Evolutionary conservation across 202 grass and related monocot species (phyloP).

Genomic region (Schoenoplectus tabernaemontani): DNA sequence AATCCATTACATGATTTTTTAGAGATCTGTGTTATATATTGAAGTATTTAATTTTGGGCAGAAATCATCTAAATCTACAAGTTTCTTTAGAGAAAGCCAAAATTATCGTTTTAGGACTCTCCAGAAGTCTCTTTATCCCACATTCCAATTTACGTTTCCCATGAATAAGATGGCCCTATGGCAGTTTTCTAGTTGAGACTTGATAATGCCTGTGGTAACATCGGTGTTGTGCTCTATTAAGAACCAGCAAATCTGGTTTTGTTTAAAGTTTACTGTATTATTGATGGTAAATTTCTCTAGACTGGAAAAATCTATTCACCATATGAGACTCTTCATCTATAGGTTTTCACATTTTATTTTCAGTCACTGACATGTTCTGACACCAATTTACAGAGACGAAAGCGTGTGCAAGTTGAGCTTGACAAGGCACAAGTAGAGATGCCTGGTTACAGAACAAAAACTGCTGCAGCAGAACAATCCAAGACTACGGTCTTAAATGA

Average conservation of each 20-base stretch:
- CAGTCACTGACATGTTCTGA: background rate
- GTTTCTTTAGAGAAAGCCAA: background rate
- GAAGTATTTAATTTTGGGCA: background rate
- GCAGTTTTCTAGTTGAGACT: background rate
- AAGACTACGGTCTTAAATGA: slow-evolving; percentile 39
- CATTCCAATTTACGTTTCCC: too few relatives aligned
- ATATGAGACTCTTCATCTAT: background rate
- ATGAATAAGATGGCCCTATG: too few relatives aligned
- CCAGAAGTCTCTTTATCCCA: too few relatives aligned
- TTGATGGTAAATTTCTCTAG: background rate
- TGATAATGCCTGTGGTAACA: background rate
- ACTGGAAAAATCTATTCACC: background rate
- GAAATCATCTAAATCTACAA: background rate
- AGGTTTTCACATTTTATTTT: too few relatives aligned
- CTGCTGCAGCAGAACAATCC: slow-evolving; percentile 31
- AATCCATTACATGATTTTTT: background rate
- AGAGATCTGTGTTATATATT: too few relatives aligned
- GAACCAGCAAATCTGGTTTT: background rate
- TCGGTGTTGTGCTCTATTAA: background rate
- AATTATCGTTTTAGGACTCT: background rate
- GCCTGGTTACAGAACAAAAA: slow-evolving; percentile 36
- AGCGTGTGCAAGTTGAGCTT: slow-evolving; percentile 43
- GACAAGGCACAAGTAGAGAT: slow-evolving; percentile 39
- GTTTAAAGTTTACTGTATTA: background rate
- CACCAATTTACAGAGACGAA: slow-evolving; percentile 37